Evolutionary conservation across 257 asterid genomes (phyloP).

Genomic region (Fraxinus excelsior): DNA sequence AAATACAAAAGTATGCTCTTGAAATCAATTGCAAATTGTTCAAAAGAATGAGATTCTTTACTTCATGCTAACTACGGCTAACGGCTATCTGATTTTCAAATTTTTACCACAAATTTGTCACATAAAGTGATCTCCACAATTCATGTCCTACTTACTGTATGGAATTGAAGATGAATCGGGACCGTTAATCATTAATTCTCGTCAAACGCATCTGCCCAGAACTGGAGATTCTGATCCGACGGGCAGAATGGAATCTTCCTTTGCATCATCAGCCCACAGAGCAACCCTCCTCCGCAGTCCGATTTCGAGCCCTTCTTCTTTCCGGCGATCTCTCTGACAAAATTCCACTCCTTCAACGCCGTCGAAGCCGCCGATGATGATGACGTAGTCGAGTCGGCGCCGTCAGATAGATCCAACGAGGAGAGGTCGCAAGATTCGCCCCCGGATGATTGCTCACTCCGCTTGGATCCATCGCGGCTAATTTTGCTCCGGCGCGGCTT

Average conservation of each 20-base stretch:
- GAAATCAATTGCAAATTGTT: not conserved
- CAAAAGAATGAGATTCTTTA: not conserved
- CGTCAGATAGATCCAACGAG: conserved; percentile 49
- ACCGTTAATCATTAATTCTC: conserved; percentile 42
- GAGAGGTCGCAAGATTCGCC: conserved; percentile 64
- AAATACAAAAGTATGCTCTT: not conserved
- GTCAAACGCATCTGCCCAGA: conserved; percentile 48
- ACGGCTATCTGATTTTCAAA: conserved; percentile 27
- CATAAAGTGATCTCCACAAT: conserved; percentile 19
- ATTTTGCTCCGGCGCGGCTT: conserved; percentile 47
- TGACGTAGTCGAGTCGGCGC: conserved; percentile 66
- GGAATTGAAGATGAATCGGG: conserved; percentile 11
- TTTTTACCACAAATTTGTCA: not conserved
- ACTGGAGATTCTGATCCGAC: conserved; percentile 57
- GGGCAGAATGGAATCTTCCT: conserved; percentile 60
- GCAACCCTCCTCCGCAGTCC: conserved; percentile 49
- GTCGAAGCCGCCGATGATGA: conserved; percentile 62
- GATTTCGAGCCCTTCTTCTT: conserved; percentile 48
- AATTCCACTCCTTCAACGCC: conserved; percentile 70
- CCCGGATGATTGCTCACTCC: conserved; percentile 62
- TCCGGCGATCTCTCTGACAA: conserved; percentile 56
- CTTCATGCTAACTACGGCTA: not conserved
- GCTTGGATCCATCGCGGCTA: conserved; percentile 63
- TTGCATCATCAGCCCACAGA: conserved; percentile 71
- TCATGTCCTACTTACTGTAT: not conserved